Percentiles rank a stretch among this genome's conserved stretches.
These are phyloP conservation scores for Coniochaeta hoffmannii DNA, from an alignment of 2,329 filamentous ascomycete genomes.

Conservation along the genomic window DNA sequence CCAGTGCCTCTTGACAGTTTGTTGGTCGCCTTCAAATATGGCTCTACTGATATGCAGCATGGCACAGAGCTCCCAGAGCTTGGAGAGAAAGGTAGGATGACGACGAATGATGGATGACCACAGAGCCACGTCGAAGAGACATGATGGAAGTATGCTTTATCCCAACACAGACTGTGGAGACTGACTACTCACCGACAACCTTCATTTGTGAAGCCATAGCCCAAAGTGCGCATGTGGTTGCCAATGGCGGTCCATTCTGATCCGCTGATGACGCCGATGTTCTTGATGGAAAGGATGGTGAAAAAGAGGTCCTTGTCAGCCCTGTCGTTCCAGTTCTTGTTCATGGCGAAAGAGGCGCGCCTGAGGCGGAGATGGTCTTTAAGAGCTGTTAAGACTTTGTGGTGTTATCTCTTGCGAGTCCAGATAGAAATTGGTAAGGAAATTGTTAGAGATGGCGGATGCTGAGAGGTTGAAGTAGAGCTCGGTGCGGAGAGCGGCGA, in stretches of 20 bases:
- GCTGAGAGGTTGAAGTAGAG: conserved; percentile 3
- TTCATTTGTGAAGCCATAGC: conserved; percentile 58
- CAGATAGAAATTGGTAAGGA: conserved; percentile 9
- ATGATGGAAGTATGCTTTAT: background rate
- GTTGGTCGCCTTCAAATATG: background rate
- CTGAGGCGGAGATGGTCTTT: background rate
- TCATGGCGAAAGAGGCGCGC: conserved; percentile 30
- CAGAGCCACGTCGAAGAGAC: background rate
- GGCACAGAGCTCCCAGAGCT: background rate
- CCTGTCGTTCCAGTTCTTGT: conserved; percentile 54
- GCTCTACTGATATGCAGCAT: background rate
- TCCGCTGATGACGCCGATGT: conserved; percentile 56
- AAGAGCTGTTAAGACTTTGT: background rate
- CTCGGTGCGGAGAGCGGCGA: background rate
- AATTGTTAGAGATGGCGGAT: conserved; percentile 18
- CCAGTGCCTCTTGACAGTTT: background rate
- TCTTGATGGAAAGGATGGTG: conserved; percentile 54
- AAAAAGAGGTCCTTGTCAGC: conserved; percentile 58
- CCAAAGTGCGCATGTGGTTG: conserved; percentile 50
- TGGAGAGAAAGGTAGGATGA: background rate
- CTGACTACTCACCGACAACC: conserved; percentile 48
- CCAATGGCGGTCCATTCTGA: conserved; percentile 56
- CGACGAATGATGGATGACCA: background rate
- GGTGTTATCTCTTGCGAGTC: conserved; percentile 6
- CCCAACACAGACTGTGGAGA: background rate